phyloP scores from a whole-genome alignment of 1,284 basidiomycete species.

The Ustilago lituana region DNA sequence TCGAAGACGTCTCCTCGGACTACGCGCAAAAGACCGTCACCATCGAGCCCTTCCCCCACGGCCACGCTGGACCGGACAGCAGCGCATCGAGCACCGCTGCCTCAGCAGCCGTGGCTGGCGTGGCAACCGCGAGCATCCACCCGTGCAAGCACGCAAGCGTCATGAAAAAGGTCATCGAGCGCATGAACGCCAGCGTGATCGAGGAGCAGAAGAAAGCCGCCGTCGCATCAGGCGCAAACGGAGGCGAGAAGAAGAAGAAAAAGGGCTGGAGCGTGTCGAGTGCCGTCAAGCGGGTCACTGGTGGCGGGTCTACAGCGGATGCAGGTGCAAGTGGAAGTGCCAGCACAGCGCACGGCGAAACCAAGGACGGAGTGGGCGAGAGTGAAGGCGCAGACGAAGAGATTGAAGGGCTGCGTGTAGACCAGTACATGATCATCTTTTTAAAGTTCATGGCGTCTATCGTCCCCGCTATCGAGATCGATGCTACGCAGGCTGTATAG shows the following conservation, averaged over 20 bases:
- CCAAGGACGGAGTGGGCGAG: background rate
- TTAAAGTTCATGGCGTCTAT: constrained; percentile 66
- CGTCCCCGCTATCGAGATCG: constrained; percentile 65
- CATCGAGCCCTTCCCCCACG: constrained; percentile 96
- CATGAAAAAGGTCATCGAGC: constrained; percentile 99
- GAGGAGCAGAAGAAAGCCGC: constrained; percentile 69
- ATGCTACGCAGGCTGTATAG: constrained; percentile 59
- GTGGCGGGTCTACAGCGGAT: constrained; percentile 65
- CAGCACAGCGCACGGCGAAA: too few relatives aligned
- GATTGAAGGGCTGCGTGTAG: constrained; percentile 59
- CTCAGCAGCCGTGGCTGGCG: constrained; percentile 20
- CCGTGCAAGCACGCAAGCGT: constrained; percentile 99
- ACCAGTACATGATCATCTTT: constrained; percentile 67
- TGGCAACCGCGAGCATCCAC: constrained; percentile 77
- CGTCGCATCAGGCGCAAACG: constrained; percentile 27
- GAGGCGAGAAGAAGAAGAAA: constrained; percentile 76
- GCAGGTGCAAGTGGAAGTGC: background rate
- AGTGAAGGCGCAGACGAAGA: constrained; percentile 15
- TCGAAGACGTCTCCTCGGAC: constrained; percentile 96
- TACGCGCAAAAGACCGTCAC: constrained; percentile 99
- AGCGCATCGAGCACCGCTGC: constrained; percentile 18
- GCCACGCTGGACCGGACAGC: constrained; percentile 71
- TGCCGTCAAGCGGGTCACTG: constrained; percentile 78
- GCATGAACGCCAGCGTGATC: constrained; percentile 79
- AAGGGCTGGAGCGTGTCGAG: constrained; percentile 75